Base-by-base conservation (phyloP, 2,329 filamentous ascomycete species). In the Aspergillus sp. region DNA sequence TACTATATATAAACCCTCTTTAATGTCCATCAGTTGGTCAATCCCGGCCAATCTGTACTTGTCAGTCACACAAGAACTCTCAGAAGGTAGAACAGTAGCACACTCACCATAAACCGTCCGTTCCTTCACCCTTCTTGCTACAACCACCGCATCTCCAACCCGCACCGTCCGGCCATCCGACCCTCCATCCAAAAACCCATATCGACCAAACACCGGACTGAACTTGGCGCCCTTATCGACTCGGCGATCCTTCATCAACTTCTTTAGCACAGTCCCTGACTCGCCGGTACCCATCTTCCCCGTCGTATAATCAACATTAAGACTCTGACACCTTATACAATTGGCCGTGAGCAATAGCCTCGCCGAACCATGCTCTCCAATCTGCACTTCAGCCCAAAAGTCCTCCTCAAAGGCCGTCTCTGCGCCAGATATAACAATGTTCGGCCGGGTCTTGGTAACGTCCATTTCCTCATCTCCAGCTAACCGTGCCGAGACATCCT, bases 221-320 rank as follows among this genome's bases (percentile, higher is more conserved):
- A 85, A 91, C 70, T 86, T 89, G 36, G 79, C 79, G 0, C 90
- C 90, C n/a, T 72, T 64, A 70, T 93, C 90, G 6, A 92, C 88
- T 58, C 89, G 82, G 19, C 90, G 82, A 74, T 92, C 88, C 55
- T 81, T 83, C 82, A 87, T 87, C 68, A 93, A 76, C 68, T 87
- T 86, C 79, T 91, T 91, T 63, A 91, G 77, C 15, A 90, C 82
- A 41, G 77, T 79, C n/a, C 86, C 88, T 38, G 78, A 73, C 68
- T 87, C 84, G 2, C 85, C 86, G 1, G 77, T 76, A 0, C 83
- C 85, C 45, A 80, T 77, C 53, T 81, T 82, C 6, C 90, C 90
- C 0, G 86, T 90, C 21, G 77, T 71, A 70, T 90, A 91, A 76
- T 92, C 87, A 60, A 92, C 84, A 74, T 91, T 91, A 63, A 92